Evolutionary conservation across 192 early-diverging fungal species (phyloP), one percentile per base, ranked within the genome.

Genomic region (Obelidium mucronatum): DNA sequence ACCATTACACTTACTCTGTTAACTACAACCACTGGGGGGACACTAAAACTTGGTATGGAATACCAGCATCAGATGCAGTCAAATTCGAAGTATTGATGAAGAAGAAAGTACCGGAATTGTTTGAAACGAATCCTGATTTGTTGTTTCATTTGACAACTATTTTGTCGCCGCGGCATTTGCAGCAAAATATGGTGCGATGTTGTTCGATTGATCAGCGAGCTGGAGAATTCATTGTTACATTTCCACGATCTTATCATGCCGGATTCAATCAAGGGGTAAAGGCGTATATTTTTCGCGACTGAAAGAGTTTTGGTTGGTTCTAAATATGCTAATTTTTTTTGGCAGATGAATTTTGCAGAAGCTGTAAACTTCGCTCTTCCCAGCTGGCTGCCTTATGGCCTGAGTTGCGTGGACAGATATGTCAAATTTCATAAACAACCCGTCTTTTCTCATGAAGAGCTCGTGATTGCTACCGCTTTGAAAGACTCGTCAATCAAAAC

Each of bases 31-130:
- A 97, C 75, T 80, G 63, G 90, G 97, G 97, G 11, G 96, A 95
- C 74, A 94, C 96, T 48, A 98, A 98, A 84, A 98, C 96, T 0
- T 98, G 97, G 97, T 98, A 98, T 78, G 95, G 95, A 19, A 90
- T 98, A 30, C 96, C 97, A 1, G 93, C 91, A 0, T 82, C 86
- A 6, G 86, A 92, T 64, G 94, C 95, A 0, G 84, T 82, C 52
- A 85, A 85, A 76, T 97, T 98, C 73, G 97, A 98, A 75, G 87
- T 89, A 0, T 87, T 90, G 1, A 96, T 97, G 92, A 85, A 84
- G 48, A 82, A 88, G 6, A 84, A 91, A 17, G 88, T 95, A 28
- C 94, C 95, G 1, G 94, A 97, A 78, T 81, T 97, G 54, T 97
- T 97, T 83, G 91, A 94, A 58, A 85, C 89, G 37, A 93, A 94